Evolutionary conservation across 768 basidiomycete genomes (phyloP).

Genomic region (Austroboletus festivus): DNA sequence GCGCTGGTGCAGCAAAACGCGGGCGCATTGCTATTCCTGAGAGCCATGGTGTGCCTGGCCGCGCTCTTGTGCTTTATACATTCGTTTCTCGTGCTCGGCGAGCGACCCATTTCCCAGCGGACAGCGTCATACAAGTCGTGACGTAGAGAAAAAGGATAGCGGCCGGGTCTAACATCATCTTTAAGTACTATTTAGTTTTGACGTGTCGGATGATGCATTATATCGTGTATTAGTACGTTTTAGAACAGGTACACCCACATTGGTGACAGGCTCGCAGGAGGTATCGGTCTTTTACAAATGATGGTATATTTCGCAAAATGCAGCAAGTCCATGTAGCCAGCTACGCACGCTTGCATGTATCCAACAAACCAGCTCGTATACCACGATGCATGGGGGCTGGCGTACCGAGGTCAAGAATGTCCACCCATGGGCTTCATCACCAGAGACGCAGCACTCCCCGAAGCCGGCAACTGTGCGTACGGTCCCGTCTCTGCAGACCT

Average conservation of each 20-base stretch:
- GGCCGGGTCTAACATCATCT: no score
- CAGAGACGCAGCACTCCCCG: conserved; percentile 28
- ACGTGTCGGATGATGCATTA: no score
- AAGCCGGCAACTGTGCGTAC: conserved; percentile 25
- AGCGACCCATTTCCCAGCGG: not conserved
- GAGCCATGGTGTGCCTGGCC: conserved; percentile 1
- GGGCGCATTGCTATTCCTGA: conserved; percentile 9
- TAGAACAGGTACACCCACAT: no score
- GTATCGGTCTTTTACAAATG: not conserved
- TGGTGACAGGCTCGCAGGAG: no score
- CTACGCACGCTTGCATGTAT: conserved; percentile 26
- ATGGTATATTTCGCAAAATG: conserved; percentile 1
- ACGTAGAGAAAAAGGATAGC: no score
- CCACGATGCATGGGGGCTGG: not conserved
- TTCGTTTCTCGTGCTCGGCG: conserved; percentile 3
- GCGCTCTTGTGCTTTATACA: conserved; percentile 3
- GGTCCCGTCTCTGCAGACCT: conserved; percentile 11
- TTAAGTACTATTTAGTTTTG: no score
- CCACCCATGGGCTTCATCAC: conserved; percentile 29
- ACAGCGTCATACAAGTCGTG: not conserved
- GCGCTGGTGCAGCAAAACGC: conserved; percentile 16
- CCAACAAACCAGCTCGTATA: conserved; percentile 4
- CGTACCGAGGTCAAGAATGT: conserved; percentile 11
- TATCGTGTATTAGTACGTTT: no score
- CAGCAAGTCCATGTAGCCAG: conserved; percentile 32